phyloP scores from a whole-genome alignment of 2,329 filamentous ascomycete species.

The Ilyonectria destructans region DNA sequence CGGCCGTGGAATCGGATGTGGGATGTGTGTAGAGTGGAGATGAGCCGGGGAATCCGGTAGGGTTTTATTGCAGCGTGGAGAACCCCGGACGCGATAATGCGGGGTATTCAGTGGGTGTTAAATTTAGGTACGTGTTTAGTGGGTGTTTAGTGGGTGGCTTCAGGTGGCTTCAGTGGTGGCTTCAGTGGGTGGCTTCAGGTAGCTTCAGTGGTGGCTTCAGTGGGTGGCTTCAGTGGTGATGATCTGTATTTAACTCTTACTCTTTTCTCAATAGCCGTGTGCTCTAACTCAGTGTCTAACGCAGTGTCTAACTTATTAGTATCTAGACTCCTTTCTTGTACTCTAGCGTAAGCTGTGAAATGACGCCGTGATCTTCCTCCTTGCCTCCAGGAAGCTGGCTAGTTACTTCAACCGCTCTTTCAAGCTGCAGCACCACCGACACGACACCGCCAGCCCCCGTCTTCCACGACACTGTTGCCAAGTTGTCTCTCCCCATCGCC shows the following conservation, averaged over 20 bases:
- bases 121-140: too few relatives aligned
- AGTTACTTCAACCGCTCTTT: slow-evolving; percentile 16
- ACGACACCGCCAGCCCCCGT: background rate
- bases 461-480: slow-evolving; percentile 27
- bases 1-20: background rate
- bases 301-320: too few relatives aligned
- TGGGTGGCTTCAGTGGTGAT: too few relatives aligned
- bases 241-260: too few relatives aligned
- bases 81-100: background rate
- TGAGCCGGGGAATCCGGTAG: background rate
- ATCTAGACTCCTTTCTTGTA: background rate
- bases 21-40: background rate
- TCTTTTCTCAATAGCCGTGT: background rate
- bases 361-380: slow-evolving; percentile 16
- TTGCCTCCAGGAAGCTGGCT: slow-evolving; percentile 24
- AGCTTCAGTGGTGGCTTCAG: too few relatives aligned
- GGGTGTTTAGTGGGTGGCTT: too few relatives aligned
- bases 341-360: slow-evolving; percentile 7
- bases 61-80: background rate
- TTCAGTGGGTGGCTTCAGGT: too few relatives aligned
- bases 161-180: too few relatives aligned
- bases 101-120: background rate
- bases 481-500: slow-evolving; percentile 24
- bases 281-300: too few relatives aligned
- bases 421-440: slow-evolving; percentile 20